These are phyloP conservation scores for Vigna trinervia DNA, from an alignment of 306 rosid species.

Conservation along the genomic window DNA sequence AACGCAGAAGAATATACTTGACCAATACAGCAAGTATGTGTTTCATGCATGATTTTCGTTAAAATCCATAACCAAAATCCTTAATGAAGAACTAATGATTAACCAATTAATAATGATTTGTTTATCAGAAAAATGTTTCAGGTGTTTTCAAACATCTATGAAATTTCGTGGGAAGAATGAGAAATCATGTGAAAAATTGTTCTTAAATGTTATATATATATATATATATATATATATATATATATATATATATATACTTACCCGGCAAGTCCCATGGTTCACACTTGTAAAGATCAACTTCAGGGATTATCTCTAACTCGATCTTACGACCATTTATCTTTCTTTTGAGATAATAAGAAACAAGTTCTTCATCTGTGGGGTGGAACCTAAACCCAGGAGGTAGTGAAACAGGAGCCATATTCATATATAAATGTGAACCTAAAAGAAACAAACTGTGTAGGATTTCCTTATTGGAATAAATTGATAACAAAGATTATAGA, in stretches of 20 bases:
- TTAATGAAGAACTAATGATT: conserved; percentile 32
- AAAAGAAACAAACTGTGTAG: conserved; percentile 16
- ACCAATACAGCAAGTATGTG: conserved; percentile 54
- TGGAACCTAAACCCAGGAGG: conserved; percentile 99
- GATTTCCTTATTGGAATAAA: neutral
- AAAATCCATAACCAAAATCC: conserved; percentile 36
- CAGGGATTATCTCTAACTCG: conserved; percentile 92
- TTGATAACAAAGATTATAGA: too few relatives aligned
- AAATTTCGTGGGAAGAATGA: neutral
- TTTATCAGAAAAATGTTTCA: conserved; percentile 8
- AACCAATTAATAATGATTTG: conserved; percentile 21
- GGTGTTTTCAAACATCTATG: neutral
- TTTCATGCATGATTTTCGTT: conserved; percentile 23
- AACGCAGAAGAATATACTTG: conserved; percentile 54
- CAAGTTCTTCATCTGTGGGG: conserved; percentile 96
- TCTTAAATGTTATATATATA: neutral
- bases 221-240: too few relatives aligned
- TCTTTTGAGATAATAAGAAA: conserved; percentile 87
- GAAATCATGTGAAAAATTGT: neutral
- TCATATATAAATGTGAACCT: neutral
- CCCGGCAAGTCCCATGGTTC: conserved; percentile 99
- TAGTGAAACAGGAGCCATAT: conserved; percentile 93
- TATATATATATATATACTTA: conserved; percentile 26
- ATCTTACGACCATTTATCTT: conserved; percentile 91
- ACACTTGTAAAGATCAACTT: conserved; percentile 97